phyloP scores from a whole-genome alignment of 768 basidiomycete species.

The Roridomyces roridus region DNA sequence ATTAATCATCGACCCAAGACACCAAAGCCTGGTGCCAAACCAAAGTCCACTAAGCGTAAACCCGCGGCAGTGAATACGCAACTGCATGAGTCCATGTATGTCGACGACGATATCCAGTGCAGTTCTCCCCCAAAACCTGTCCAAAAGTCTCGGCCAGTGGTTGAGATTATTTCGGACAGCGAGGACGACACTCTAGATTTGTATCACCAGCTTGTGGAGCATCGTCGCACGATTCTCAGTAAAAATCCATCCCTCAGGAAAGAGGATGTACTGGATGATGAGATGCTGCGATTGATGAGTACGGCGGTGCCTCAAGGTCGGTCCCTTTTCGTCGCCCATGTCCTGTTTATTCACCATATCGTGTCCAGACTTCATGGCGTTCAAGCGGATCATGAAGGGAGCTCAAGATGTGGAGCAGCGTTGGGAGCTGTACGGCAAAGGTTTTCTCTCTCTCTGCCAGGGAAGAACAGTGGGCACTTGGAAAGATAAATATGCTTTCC shows the following conservation, averaged over 20 bases:
- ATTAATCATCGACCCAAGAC: slow-evolving; percentile 40
- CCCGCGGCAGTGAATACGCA: slow-evolving; percentile 27
- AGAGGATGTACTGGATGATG: slow-evolving; percentile 42
- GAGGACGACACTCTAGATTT: slow-evolving; percentile 9
- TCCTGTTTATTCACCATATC: neutral
- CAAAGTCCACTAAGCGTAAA: slow-evolving; percentile 33
- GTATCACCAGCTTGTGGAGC: neutral
- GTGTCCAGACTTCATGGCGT: slow-evolving; percentile 40
- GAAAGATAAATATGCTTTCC: slow-evolving; percentile 12
- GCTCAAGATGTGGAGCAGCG: slow-evolving; percentile 41
- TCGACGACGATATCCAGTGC: slow-evolving; percentile 25
- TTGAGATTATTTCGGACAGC: slow-evolving; percentile 23
- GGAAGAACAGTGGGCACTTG: neutral
- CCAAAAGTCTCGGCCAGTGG: slow-evolving; percentile 18
- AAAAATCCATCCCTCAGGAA: slow-evolving; percentile 30
- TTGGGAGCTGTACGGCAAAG: slow-evolving; percentile 40
- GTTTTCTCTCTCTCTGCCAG: slow-evolving; percentile 43
- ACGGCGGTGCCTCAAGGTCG: slow-evolving; percentile 48
- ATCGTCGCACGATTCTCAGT: slow-evolving; percentile 33
- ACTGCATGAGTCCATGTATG: slow-evolving; percentile 30
- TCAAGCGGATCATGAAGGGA: slow-evolving; percentile 45
- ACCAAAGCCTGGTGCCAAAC: slow-evolving; percentile 12
- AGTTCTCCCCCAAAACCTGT: slow-evolving; percentile 23
- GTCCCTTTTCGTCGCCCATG: neutral
- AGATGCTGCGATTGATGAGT: slow-evolving; percentile 43